Conservation (phyloP, 352 stramenopile species). For the Pythium dissotocum region DNA sequence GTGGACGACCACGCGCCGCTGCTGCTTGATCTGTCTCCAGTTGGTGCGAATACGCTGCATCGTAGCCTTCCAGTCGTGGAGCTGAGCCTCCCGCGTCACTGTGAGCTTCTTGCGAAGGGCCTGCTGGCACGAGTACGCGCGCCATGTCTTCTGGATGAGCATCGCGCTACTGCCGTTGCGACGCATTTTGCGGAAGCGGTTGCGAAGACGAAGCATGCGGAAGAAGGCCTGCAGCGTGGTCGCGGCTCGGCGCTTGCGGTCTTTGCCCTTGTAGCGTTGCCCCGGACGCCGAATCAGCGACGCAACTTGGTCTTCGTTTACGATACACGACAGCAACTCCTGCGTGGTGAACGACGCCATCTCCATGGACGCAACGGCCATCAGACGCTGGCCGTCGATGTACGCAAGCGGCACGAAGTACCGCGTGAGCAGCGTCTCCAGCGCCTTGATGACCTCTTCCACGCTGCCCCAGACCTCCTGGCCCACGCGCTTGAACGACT, state of each 20-base stretch:
- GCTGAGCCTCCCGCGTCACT: conserved; percentile 36
- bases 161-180: conserved; percentile 44
- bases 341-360: conserved; percentile 42
- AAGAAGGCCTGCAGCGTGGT: conserved; percentile 72
- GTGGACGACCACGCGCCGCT: conserved; percentile 72
- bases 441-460: conserved; percentile 62
- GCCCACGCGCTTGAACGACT: conserved; percentile 79
- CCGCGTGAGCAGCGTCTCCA: conserved; percentile 73
- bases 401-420: conserved; percentile 89
- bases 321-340: conserved; percentile 80
- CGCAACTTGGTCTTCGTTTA: conserved; percentile 87
- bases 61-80: conserved; percentile 42
- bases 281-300: conserved; percentile 63
- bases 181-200: conserved; percentile 45
- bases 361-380: conserved; percentile 70
- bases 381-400: conserved; percentile 79
- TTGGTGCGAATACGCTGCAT: conserved; percentile 52
- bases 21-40: conserved; percentile 52
- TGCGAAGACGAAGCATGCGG: conserved; percentile 57
- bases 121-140: conserved; percentile 46
- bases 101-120: conserved; percentile 43
- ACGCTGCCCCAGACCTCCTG: conserved; percentile 84
- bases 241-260: conserved; percentile 61
- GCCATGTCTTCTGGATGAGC: conserved; percentile 65
- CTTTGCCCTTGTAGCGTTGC: conserved; percentile 76